Evolutionary conservation across 2,329 filamentous ascomycete genomes (phyloP).

Genomic region (Colletotrichum lupini): DNA sequence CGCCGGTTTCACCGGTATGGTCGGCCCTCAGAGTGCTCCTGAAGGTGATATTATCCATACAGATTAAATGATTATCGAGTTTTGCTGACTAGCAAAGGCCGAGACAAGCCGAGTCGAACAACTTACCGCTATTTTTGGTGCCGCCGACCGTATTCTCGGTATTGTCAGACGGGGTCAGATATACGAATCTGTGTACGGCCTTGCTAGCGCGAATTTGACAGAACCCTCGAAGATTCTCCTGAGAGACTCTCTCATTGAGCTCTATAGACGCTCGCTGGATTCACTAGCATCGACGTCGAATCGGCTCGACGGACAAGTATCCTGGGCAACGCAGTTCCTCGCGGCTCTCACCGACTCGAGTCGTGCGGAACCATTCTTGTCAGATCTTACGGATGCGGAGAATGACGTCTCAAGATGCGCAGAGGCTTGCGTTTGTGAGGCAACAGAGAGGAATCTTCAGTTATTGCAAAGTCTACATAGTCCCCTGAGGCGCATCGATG

Average conservation of each 20-base stretch:
- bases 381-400: neutral
- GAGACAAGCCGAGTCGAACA: neutral
- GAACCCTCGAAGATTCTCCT: neutral
- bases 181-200: neutral
- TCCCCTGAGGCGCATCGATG: too few relatives aligned
- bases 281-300: neutral
- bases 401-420: neutral
- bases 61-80: too few relatives aligned
- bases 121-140: neutral
- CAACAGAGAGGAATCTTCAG: neutral
- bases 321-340: neutral
- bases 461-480: too few relatives aligned
- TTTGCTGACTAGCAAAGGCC: neutral
- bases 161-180: neutral
- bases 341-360: rapidly evolving
- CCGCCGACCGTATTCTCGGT: neutral
- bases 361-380: rapidly evolving
- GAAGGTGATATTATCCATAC: too few relatives aligned
- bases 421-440: neutral
- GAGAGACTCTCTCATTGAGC: neutral
- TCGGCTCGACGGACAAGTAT: rapidly evolving
- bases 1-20: neutral
- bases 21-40: neutral
- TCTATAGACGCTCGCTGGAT: neutral
- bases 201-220: neutral